Evolutionary conservation across 306 rosid species (phyloP).

Genomic region (Leucaena leucocephala): DNA sequence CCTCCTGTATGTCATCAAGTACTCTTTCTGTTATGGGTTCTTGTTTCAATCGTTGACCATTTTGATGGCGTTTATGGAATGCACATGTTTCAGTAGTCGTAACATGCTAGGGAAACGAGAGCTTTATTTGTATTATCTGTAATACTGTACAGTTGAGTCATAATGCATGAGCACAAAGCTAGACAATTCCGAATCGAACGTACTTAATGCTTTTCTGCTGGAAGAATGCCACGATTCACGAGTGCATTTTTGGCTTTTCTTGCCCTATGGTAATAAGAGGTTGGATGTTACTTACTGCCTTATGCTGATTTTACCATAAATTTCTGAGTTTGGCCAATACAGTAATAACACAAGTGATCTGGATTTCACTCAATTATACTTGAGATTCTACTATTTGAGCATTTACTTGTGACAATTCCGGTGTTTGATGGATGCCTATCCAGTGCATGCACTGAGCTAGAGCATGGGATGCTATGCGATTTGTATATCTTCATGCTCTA

Average conservation of each 20-base stretch:
- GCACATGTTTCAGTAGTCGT: background rate
- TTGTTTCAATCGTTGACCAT: background rate
- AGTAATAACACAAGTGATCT: background rate
- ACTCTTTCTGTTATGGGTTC: background rate
- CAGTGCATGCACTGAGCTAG: background rate
- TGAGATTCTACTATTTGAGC: background rate
- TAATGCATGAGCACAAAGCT: background rate
- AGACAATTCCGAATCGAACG: background rate
- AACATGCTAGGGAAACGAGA: background rate
- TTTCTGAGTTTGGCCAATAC: background rate
- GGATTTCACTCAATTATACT: background rate
- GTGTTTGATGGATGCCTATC: background rate
- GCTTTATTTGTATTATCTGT: constrained; percentile 5
- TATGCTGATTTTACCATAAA: background rate
- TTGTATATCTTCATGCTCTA: background rate
- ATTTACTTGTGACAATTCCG: background rate
- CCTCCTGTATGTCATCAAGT: constrained; percentile 52
- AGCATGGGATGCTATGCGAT: constrained; percentile 2
- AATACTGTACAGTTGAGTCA: background rate
- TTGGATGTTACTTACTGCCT: constrained; percentile 7
- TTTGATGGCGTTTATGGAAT: constrained; percentile 5
- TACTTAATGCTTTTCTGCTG: constrained; percentile 22
- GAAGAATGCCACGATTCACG: background rate
- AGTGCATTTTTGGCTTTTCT: constrained; percentile 4
- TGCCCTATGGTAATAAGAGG: background rate